Base-by-base conservation (phyloP, 225 moss, liverwort and hornwort species). In the Thuidium tamariscinum region DNA sequence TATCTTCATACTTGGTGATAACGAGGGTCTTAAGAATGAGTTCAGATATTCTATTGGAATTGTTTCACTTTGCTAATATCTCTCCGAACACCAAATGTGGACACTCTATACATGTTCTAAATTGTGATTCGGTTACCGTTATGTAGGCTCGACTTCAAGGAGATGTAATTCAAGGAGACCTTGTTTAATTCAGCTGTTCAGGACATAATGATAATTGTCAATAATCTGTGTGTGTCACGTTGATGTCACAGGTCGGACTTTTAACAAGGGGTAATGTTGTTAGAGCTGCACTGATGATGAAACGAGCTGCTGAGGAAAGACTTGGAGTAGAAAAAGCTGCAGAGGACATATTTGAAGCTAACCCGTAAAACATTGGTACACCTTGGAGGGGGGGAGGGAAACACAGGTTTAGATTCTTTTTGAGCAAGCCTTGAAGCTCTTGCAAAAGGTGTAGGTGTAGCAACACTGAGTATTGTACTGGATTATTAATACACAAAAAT, bases 191-290 rank as follows among this genome's bases (percentile, higher is more conserved):
- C 14, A n/a, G 22, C n/a, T 72, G 78, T 79, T 57, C 27, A 66
- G 55, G 42, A 69, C 69, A 22, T 61, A 52, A 80, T 80, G 36
- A 39, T 29, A 42, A 11, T 13, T 26, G 39, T 82, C 23, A 29
- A 54, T 29, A 36, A 62, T 76, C 27, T 48, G 72, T 73, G 79
- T 14, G 20, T 44, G 10, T 70, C 27, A 39, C 46, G 10, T 85
- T 67, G 42, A 59, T 84, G 55, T 32, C 46, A 44, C 89, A 94
- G 93, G 91, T 97, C 25, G 98, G 97, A 73, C 93, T 98, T 85
- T 77, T 98, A 85, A 98, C 95, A 44, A 94, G 98, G 89, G 95
- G 98, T 73, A 97, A 98, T 77, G 98, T 98, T 84, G 97, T 98
- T 57, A 92, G 93, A 89, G 98, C 98, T 87, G 98, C 98, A 80